A percentile compares a stretch with the other conserved stretches of the same genome.
These are phyloP conservation scores for Dictyostelium capitatum DNA, from an alignment of 78 protist species.

Conservation along the genomic window DNA sequence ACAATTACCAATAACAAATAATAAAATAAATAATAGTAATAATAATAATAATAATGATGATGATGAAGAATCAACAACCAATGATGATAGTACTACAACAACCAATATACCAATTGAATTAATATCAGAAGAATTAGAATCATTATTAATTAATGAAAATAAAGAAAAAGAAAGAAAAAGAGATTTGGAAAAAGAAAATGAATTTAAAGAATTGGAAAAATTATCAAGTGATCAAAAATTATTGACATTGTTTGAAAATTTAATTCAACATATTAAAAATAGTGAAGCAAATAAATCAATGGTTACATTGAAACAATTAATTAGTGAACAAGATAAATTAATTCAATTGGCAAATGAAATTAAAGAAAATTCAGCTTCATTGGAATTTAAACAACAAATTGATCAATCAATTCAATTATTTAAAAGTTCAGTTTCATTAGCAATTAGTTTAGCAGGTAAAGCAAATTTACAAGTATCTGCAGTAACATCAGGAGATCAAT, in stretches of 20 bases:
- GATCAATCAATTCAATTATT: constrained; percentile 31
- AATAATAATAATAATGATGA: not conserved
- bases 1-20: no score
- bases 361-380: not conserved
- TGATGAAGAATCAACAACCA: not conserved
- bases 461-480: not conserved
- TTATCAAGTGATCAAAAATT: constrained; percentile 2
- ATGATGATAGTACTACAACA: not conserved
- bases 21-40: no score
- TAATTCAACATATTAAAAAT: constrained; percentile 20
- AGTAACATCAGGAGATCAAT: no score
- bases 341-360: constrained; percentile 26
- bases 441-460: constrained; percentile 34
- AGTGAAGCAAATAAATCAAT: constrained; percentile 43
- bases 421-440: constrained; percentile 28
- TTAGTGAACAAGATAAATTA: constrained; percentile 59
- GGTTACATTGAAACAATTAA: constrained; percentile 27
- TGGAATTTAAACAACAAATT: constrained; percentile 47
- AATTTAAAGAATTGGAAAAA: not conserved
- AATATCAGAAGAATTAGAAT: not conserved
- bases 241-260: constrained; percentile 1
- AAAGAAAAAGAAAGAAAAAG: constrained; percentile 1
- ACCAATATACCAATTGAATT: not conserved
- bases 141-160: not conserved
- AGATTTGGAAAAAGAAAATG: constrained; percentile 9